Evolutionary conservation across 2,329 filamentous ascomycete genomes (phyloP), one percentile per base, ranked within the genome.

Genomic region (Rhytidhysteron rufulum): DNA sequence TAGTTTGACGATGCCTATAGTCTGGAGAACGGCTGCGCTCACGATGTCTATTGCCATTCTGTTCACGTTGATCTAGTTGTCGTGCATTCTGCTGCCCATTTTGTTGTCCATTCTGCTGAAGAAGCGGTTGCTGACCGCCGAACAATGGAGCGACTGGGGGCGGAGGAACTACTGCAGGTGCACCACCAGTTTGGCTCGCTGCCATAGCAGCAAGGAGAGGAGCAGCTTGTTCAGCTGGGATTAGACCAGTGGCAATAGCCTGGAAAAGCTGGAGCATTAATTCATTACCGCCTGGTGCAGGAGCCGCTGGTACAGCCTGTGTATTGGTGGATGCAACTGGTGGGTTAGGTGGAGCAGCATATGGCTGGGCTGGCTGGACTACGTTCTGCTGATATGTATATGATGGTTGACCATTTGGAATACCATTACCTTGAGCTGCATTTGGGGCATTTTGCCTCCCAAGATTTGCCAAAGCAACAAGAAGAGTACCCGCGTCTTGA

Each of bases 1-100:
- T 76, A 45, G 80, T 80, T 46, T 77, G 74, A 53, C 82, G 82
- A 74, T 85, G 86, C 51, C 80, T 80, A 57, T 82, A 84, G 42
- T 83, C 82, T 37, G 89, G 87, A 49, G 89, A 95, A 29, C 86
- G 58, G 44, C 66, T 69, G 31, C 57, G 81, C 27, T 64, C 60
- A 45, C 60, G 59, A 47, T 58, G 58, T 49, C 57, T 63, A 53
- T 44, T 52, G 38, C 55, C 55, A 44, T 57, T 53, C 27, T 57
- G 57, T 21, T 60, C 58, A 58, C 50, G 56, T 22, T 54, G 49
- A 16, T 58, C 50, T 43, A 41, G 43, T 32, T 54, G 54, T 27
- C 35, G 40, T 43, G 50, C 48, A 37, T 52, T 57, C 16, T 52
- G 50, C 32, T 40, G 5, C 43, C 51, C 48, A 37, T 52, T 57